A percentile compares a stretch with the other conserved stretches of the same genome.
phyloP scores from a whole-genome alignment of 1,139 yeast species.

The Sugiyamaella xylanicola region DNA sequence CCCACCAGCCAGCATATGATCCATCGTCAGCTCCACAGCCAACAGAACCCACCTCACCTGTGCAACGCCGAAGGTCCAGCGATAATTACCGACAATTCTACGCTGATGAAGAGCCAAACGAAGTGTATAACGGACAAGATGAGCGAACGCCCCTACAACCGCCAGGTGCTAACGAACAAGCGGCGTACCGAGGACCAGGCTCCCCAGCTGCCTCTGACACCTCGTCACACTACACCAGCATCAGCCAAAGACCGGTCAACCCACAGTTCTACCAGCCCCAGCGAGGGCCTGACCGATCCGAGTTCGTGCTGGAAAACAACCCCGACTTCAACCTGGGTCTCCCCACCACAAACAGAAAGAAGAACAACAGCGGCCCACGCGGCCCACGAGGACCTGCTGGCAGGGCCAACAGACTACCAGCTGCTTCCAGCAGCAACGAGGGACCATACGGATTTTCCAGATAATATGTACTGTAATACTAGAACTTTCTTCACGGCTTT shows the following conservation, averaged over 20 bases:
- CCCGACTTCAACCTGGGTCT: conserved; percentile 42
- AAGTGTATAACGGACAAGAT: background rate
- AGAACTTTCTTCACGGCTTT: no score
- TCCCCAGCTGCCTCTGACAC: conserved; percentile 36
- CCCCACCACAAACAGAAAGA: conserved; percentile 14
- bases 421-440: conserved; percentile 19
- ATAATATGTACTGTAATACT: background rate
- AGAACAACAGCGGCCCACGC: conserved; percentile 14
- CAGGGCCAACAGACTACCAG: conserved; percentile 13
- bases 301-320: conserved; percentile 39
- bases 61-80: conserved; percentile 10
- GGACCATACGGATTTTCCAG: conserved; percentile 27
- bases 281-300: conserved; percentile 33
- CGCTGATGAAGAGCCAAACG: conserved; percentile 19
- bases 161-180: conserved; percentile 2
- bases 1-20: no score
- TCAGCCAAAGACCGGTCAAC: conserved; percentile 76
- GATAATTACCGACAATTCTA: conserved; percentile 22
- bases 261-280: conserved; percentile 50
- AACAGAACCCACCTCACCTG: background rate
- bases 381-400: conserved; percentile 21
- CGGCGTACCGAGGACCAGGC: conserved; percentile 15
- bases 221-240: conserved; percentile 71
- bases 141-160: conserved; percentile 4
- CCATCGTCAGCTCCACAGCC: background rate